Evolutionary conservation across 768 basidiomycete genomes (phyloP), one percentile per base, ranked within the genome.

Genomic region (Phylloporus sp.): DNA sequence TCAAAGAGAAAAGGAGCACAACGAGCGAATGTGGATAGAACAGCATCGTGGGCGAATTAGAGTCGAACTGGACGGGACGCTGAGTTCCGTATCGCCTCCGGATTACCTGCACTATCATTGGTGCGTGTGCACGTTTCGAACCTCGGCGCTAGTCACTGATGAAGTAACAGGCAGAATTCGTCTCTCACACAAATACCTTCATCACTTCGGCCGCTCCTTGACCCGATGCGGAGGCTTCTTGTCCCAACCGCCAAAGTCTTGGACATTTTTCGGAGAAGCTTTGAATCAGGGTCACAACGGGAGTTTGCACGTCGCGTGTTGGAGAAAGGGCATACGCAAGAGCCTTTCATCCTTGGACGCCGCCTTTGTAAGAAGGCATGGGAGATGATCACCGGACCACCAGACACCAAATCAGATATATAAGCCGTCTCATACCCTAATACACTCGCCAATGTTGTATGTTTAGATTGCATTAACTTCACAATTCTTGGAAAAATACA

Each of bases 261-360:
- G 9, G 63, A 62, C 11, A 74, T 82, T 20, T 65, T 81, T 20
- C 74, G 64, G 26, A 74, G 78, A 31, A 84, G 75, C 47, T 50
- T 85, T 14, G 59, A 68, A 14, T 77, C 77, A 1, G 85, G 86
- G 10, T 76, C 78, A 48, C 79, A 83, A 50, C 69, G 59, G 39
- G 67, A 79, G 54, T 78, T 89, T 58, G 80, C 75, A 3, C 56
- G 56, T 24, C 78, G 79, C 4, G 64, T 82, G 14, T 80, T 78
- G 76, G 79, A 83, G 58, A 86, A 83, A 59, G 77, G 82, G 15
- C 72, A 69, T 65, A 77, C 79, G 1, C 70, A 72, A 11, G 82
- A 86, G 43, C 86, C 86, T 1, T 78, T 65, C 36, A 53, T 61
- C 38, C 65, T 76, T 8, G 72, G 67, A 11, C 60, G 63, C n/a